These are phyloP conservation scores for Drechslerella dactyloides DNA, from an alignment of 2,329 filamentous ascomycete genomes.

Conservation along the genomic window DNA sequence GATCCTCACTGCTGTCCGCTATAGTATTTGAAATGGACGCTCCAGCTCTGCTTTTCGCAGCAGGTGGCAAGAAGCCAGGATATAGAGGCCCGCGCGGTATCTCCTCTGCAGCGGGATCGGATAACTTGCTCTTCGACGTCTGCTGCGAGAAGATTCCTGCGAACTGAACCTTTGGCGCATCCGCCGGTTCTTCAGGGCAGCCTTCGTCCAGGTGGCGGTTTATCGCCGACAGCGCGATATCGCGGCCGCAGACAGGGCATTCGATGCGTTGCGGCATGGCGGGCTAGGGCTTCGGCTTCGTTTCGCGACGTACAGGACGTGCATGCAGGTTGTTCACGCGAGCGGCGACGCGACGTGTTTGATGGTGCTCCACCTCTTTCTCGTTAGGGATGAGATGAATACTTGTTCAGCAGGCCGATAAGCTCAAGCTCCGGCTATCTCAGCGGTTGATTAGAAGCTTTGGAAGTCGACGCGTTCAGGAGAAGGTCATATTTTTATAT, in stretches of 20 bases:
- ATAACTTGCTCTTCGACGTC: slow-evolving; percentile 10
- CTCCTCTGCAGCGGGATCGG: slow-evolving; percentile 5
- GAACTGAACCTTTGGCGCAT: slow-evolving; percentile 11
- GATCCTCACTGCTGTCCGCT: not conserved
- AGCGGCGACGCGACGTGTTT: not conserved
- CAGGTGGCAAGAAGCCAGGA: not conserved
- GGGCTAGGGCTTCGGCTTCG: not conserved
- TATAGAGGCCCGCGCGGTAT: not conserved
- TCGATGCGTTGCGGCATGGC: slow-evolving; percentile 40
- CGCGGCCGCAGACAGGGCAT: slow-evolving; percentile 80
- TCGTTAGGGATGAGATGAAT: not conserved
- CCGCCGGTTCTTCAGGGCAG: slow-evolving; percentile 61
- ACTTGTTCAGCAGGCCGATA: not conserved
- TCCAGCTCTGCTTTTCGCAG: not conserved
- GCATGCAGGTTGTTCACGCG: not conserved
- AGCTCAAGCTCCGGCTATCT: not conserved
- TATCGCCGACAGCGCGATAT: slow-evolving; percentile 75
- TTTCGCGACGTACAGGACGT: not conserved
- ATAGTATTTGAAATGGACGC: not conserved
- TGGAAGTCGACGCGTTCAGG: slow-evolving; percentile 47
- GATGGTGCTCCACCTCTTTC: not conserved
- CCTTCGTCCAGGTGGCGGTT: slow-evolving; percentile 89
- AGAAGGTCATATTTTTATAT: slow-evolving; percentile 42
- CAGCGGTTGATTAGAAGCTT: slow-evolving; percentile 14
- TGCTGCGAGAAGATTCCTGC: slow-evolving; percentile 26